Conservation (phyloP, 2,329 filamentous ascomycete genomes). For the Alternaria sp. region DNA sequence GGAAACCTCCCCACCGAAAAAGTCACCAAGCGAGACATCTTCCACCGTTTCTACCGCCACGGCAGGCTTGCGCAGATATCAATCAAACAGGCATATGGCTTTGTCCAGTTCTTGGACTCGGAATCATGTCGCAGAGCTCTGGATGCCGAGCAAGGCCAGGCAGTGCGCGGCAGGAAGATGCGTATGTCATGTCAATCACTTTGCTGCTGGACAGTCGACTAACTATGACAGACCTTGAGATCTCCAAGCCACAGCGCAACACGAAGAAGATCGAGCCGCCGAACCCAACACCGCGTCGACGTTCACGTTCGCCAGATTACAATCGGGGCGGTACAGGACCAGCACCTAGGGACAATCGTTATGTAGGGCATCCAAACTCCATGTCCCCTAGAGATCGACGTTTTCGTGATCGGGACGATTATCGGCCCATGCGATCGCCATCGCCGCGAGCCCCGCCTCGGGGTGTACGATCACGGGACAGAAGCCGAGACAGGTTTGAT, state of each 20-base stretch:
- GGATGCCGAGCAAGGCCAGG: constrained; percentile 76
- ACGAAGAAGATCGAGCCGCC: constrained; percentile 62
- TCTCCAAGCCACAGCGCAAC: constrained; percentile 86
- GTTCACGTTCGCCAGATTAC: constrained; percentile 70
- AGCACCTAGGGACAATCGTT: constrained; percentile 58
- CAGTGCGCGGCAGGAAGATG: constrained; percentile 89
- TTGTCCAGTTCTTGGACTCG: constrained; percentile 87
- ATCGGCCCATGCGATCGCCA: constrained; percentile 56
- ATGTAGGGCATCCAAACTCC: constrained; percentile 42
- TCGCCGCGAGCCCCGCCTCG: constrained; percentile 51
- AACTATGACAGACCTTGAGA: constrained; percentile 73
- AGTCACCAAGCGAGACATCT: constrained; percentile 91
- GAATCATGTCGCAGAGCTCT: constrained; percentile 78
- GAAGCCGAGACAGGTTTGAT: constrained; percentile 58
- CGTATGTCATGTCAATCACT: constrained; percentile 64
- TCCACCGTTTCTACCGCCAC: constrained; percentile 85
- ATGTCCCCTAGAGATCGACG: constrained; percentile 59
- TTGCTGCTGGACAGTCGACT: constrained; percentile 23
- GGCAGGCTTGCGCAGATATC: constrained; percentile 92
- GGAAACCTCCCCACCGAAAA: constrained; percentile 92
- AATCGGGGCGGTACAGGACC: constrained; percentile 49
- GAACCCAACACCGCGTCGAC: constrained; percentile 53
- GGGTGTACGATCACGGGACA: constrained; percentile 45
- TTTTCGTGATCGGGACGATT: constrained; percentile 65
- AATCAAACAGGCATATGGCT: constrained; percentile 95